Conservation (phyloP, 352 stramenopile genomes). For the Phytophthora hybrid region DNA sequence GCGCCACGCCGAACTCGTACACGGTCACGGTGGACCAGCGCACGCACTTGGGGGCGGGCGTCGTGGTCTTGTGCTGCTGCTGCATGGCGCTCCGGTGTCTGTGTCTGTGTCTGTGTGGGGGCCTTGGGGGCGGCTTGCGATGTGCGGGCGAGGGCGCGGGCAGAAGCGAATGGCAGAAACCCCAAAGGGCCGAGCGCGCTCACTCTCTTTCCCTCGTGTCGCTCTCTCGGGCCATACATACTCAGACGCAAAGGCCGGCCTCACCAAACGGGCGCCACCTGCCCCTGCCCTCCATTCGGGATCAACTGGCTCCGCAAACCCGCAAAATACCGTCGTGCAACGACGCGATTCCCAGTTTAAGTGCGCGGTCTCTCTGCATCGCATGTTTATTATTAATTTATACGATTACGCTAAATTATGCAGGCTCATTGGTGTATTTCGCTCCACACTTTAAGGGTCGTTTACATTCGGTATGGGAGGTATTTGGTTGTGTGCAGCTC, state of each 20-base stretch:
- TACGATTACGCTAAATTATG: no score
- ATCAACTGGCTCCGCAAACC: constrained; percentile 4
- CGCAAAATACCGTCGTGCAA: not conserved
- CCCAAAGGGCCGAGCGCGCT: no score
- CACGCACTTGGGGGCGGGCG: constrained; percentile 46
- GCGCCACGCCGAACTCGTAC: constrained; percentile 69
- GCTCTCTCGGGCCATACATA: constrained; percentile 22
- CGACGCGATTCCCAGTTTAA: not conserved
- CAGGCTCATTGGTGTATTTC: no score
- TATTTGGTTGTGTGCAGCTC: not conserved
- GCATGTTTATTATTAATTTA: no score
- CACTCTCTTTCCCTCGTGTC: no score
- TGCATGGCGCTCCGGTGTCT: not conserved
- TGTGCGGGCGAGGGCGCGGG: no score
- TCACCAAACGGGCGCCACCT: constrained; percentile 29
- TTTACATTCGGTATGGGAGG: not conserved
- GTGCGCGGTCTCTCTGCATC: no score
- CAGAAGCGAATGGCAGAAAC: no score
- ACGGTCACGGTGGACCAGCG: constrained; percentile 69
- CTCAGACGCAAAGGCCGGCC: constrained; percentile 10
- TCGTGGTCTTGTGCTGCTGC: not conserved
- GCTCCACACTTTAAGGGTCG: not conserved
- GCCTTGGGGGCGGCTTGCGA: no score
- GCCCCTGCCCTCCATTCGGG: constrained; percentile 13
- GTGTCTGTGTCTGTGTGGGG: no score